Evolutionary conservation across 371 early-diverging fungal species (phyloP).

Genomic region (Smittium mucronatum): DNA sequence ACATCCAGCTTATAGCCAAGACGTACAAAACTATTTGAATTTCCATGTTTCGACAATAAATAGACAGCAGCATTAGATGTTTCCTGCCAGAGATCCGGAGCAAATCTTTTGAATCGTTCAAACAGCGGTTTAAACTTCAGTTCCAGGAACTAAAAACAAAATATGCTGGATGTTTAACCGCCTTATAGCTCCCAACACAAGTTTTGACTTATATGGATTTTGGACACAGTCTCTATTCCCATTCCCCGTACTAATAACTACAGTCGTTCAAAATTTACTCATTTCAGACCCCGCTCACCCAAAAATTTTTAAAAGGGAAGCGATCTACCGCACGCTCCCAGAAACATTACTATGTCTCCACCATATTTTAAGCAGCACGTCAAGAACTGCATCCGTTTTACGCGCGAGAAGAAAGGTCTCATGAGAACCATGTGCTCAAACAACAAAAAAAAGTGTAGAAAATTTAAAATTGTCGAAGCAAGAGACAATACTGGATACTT

Average conservation of each 20-base stretch:
- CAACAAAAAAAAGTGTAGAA: not conserved
- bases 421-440: not conserved
- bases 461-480: not conserved
- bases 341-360: not conserved
- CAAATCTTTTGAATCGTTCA: conserved; percentile 1
- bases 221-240: not conserved
- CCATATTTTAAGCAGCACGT: not conserved
- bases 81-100: conserved; percentile 6
- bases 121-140: conserved; percentile 2
- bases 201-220: not conserved
- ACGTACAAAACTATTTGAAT: not conserved
- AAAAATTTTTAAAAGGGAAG: not conserved
- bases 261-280: not conserved
- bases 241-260: not conserved
- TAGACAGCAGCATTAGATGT: not conserved
- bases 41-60: conserved; percentile 1
- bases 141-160: not conserved
- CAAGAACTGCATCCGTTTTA: not conserved
- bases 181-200: not conserved
- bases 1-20: conserved; percentile 4
- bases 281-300: not conserved
- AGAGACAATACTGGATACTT: not conserved
- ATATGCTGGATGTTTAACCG: not conserved
- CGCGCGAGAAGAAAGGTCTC: not conserved
- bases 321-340: not conserved